These are phyloP conservation scores for Dillenia turbinata DNA, from an alignment of 164 flowering plant species.

Conservation along the genomic window DNA sequence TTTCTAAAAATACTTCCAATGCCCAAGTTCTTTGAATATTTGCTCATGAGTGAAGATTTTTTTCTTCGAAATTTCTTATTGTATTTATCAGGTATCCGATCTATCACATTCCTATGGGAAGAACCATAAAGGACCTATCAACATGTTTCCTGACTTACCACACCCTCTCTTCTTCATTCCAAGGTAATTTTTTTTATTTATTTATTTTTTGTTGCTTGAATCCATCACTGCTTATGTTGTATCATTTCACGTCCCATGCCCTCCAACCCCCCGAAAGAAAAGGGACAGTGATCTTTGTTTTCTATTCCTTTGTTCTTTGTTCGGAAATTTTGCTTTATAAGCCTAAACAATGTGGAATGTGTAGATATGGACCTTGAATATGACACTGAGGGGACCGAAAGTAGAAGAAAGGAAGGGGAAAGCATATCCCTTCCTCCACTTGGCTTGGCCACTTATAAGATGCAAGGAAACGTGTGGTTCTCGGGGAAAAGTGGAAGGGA, in stretches of 20 bases:
- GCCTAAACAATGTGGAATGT: conserved; percentile 1
- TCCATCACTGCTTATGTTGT: not conserved
- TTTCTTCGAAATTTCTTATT: not conserved
- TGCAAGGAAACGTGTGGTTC: conserved; percentile 85
- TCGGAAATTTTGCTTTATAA: not conserved
- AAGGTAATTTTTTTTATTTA: conserved; percentile 40
- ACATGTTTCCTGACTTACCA: conserved; percentile 95
- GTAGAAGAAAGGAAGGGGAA: conserved; percentile 50
- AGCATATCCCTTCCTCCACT: conserved; percentile 67
- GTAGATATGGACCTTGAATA: conserved; percentile 55
- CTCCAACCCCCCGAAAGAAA: too few relatives aligned
- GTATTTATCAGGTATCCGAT: conserved; percentile 75
- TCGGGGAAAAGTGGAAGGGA: conserved; percentile 55
- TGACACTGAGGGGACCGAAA: conserved; percentile 23
- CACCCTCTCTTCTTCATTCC: conserved; percentile 94
- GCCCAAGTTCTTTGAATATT: not conserved
- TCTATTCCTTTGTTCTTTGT: not conserved
- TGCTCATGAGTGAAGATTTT: not conserved
- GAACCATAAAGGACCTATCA: conserved; percentile 86
- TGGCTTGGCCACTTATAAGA: conserved; percentile 90
- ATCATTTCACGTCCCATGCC: too few relatives aligned
- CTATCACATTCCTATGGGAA: conserved; percentile 94
- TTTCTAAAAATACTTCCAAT: conserved; percentile 1
- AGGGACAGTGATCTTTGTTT: not conserved
- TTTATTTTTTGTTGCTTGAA: not conserved